Base-by-base conservation (phyloP, 345 rosid species). In the Gossypium turneri region DNA sequence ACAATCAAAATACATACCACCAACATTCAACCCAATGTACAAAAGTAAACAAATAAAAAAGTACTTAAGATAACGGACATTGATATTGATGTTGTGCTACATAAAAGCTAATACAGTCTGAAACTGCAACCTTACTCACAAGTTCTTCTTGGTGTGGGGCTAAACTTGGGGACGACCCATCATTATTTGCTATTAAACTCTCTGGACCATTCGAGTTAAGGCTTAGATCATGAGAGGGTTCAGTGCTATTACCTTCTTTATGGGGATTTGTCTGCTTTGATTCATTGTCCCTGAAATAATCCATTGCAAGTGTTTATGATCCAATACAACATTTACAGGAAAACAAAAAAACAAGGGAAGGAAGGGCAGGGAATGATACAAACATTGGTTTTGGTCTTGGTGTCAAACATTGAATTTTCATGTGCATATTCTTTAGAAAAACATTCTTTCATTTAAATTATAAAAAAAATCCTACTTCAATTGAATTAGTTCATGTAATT, bases 361-460 rank as follows among this genome's bases (percentile, higher is more conserved):
- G 34, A 29, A 29, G 3, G 5, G 2, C 1, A 29, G 34, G 0
- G 2, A 29, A 29, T 29, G 5, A 29, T 29, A 29, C 34, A 29
- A 29, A 29, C 34, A 29, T 29, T 3, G 5, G 34, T 29, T 29
- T 29, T 29, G 34, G 4, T 29, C 1, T 29, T 25, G 87, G 88
- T 50, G 87, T 83, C 64, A 81, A 74, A 78, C 90, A 86, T 22
- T 86, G 85, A 74, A 87, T 77, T 57, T 77, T 83, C 70, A 82
- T 75, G 91, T 86, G 89, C 57, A 79, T 76, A 76, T 65, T 11
- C 38, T 50, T 65, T n/a, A 64, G 50, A 41, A 13, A 60, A 9
- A 41, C 25, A 64, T 66, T 44, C 53, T 20, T 52, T 44, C 29
- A 45, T 66, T 20, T 27, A 66, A 3, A 43, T 65, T 22, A 44